A percentile compares a stretch with the other conserved stretches of the same genome.
Evolutionary conservation across 257 asterid species (phyloP).

Genomic region (Lycium barbarum): DNA sequence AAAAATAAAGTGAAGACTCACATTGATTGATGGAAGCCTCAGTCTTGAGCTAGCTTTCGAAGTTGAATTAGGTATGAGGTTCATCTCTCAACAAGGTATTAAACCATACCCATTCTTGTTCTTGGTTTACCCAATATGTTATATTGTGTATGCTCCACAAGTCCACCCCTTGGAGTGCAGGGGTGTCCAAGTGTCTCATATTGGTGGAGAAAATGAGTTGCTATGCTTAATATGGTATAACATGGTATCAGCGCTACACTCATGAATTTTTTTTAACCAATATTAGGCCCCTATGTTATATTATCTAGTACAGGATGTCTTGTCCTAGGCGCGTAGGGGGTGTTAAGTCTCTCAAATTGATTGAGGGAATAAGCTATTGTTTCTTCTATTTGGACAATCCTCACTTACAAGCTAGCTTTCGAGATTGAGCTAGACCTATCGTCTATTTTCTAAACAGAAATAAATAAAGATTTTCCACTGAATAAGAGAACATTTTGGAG

Average conservation of each 20-base stretch:
- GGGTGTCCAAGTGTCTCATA: not conserved
- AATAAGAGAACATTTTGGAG: too few relatives aligned
- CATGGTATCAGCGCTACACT: not conserved
- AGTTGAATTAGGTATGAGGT: not conserved
- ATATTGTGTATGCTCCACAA: not conserved
- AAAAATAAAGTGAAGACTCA: not conserved
- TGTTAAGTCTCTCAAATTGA: not conserved
- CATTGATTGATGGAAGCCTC: not conserved
- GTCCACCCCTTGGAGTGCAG: not conserved
- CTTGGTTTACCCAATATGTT: not conserved
- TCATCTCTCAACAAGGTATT: not conserved
- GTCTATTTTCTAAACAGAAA: too few relatives aligned
- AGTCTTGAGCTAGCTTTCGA: not conserved
- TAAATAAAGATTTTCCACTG: too few relatives aligned
- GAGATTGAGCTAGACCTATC: too few relatives aligned
- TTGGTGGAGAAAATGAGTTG: not conserved
- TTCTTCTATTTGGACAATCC: constrained; percentile 1
- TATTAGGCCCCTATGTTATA: not conserved
- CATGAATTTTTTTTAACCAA: not conserved
- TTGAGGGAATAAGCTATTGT: not conserved
- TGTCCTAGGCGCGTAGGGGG: not conserved
- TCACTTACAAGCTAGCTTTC: not conserved
- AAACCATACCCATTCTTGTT: not conserved
- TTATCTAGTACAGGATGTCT: not conserved
- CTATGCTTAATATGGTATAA: not conserved